A percentile compares a stretch with the other conserved stretches of the same genome.
Conservation (phyloP, 2,329 filamentous ascomycete species). For the Setomelanomma holmii region DNA sequence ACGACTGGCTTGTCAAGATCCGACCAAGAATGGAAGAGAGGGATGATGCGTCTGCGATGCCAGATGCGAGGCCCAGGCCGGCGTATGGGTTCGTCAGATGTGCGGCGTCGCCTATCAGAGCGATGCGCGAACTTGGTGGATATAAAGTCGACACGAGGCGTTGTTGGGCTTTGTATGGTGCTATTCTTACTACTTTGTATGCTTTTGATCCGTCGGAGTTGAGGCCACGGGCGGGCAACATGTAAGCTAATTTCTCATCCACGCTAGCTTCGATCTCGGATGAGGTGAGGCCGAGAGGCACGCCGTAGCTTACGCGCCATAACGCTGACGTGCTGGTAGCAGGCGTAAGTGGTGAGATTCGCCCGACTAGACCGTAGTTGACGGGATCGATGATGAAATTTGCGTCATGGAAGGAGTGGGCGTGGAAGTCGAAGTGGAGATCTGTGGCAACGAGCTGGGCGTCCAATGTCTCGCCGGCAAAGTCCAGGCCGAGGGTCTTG, state of each 20-base stretch:
- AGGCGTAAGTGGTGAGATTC: conserved; percentile 32
- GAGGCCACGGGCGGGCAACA: conserved; percentile 38
- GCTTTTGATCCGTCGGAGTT: conserved; percentile 14
- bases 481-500: conserved; percentile 23
- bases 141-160: conserved; percentile 40
- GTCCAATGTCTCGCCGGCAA: conserved; percentile 46
- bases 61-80: conserved; percentile 44
- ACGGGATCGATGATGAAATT: conserved; percentile 51
- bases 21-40: conserved; percentile 37
- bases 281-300: conserved; percentile 35
- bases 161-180: conserved; percentile 53
- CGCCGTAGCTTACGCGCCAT: conserved; percentile 54
- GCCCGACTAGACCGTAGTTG: conserved; percentile 49
- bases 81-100: conserved; percentile 51
- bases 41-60: conserved; percentile 44
- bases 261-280: conserved; percentile 38
- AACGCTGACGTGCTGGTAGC: conserved; percentile 31
- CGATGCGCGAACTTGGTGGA: conserved; percentile 31
- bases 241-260: conserved; percentile 35
- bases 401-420: conserved; percentile 48
- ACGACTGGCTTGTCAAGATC: conserved; percentile 25
- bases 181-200: conserved; percentile 45
- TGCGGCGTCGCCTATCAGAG: conserved; percentile 50
- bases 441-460: conserved; percentile 50
- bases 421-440: conserved; percentile 45